Percentiles rank a stretch among this genome's conserved stretches.
phyloP scores from a whole-genome alignment of 1,139 yeast genomes.

The Blastobotrys capitulatus region DNA sequence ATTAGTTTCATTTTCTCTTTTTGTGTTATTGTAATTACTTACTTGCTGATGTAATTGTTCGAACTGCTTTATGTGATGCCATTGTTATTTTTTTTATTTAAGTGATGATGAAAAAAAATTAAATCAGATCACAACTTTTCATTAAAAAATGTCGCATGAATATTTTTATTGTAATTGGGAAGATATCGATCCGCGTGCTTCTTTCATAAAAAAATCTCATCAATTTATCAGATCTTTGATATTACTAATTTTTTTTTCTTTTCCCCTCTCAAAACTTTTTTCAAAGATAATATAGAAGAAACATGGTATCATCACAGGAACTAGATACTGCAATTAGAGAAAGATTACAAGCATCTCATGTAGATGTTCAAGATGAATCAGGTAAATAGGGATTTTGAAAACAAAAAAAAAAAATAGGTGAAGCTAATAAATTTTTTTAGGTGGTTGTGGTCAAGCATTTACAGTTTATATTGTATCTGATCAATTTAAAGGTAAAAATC shows the following conservation, averaged over 20 bases:
- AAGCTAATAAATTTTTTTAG: constrained; percentile 29
- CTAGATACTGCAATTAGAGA: constrained; percentile 30
- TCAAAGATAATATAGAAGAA: too few species aligned
- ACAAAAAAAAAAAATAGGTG: background rate
- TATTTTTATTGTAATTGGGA: too few species aligned
- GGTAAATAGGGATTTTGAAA: constrained; percentile 27
- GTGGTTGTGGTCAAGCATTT: constrained; percentile 86
- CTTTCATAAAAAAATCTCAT: too few species aligned
- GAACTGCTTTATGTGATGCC: constrained; percentile 19
- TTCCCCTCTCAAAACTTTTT: too few species aligned
- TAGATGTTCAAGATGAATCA: constrained; percentile 36
- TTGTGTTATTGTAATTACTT: constrained; percentile 2
- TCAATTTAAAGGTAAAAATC: constrained; percentile 72
- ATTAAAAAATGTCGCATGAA: too few species aligned
- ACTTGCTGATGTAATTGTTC: constrained; percentile 15
- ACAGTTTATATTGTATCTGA: constrained; percentile 77
- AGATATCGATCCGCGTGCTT: too few species aligned
- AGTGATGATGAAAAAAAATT: background rate
- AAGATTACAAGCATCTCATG: constrained; percentile 34
- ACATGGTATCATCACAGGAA: constrained; percentile 20
- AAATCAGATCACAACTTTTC: background rate
- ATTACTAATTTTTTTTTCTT: too few species aligned
- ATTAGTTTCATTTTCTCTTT: too few species aligned
- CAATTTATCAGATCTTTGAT: too few species aligned
- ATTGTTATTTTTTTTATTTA: constrained; percentile 4